phyloP scores from a whole-genome alignment of 2,329 filamentous ascomycete species.

The Phoma sp. region DNA sequence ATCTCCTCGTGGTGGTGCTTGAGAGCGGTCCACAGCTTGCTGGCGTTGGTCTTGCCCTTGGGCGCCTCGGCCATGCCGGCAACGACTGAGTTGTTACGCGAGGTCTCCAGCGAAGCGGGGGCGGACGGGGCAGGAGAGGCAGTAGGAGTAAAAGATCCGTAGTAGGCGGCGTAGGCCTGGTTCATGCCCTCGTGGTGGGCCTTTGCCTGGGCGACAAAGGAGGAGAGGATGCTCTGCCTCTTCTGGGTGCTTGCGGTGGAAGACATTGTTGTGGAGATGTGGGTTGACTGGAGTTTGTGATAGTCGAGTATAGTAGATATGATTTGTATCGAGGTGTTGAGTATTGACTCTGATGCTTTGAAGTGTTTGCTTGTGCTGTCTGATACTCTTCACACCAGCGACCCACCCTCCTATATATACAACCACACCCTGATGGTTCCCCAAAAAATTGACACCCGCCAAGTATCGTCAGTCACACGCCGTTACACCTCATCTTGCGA shows the following conservation, averaged over 20 bases:
- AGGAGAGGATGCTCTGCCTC: constrained; percentile 31
- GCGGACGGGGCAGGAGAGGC: constrained; percentile 9
- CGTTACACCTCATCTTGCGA: constrained; percentile 15
- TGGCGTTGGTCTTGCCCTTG: constrained; percentile 25
- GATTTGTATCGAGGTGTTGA: constrained; percentile 2
- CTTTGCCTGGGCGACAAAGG: constrained; percentile 34
- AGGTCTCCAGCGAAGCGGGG: constrained; percentile 17
- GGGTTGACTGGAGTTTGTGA: constrained; percentile 3
- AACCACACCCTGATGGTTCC: background rate
- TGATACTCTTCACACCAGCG: constrained; percentile 7
- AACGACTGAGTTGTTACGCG: constrained; percentile 27
- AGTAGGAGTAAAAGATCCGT: constrained; percentile 14
- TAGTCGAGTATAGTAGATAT: constrained; percentile 1
- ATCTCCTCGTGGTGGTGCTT: constrained; percentile 41
- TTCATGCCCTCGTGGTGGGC: constrained; percentile 41
- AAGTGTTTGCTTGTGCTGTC: constrained; percentile 13
- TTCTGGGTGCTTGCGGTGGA: constrained; percentile 25
- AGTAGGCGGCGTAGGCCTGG: constrained; percentile 34
- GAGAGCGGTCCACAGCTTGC: constrained; percentile 37
- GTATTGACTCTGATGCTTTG: constrained; percentile 11
- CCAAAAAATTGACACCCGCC: constrained; percentile 9
- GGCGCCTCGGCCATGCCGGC: constrained; percentile 17
- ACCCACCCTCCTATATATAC: constrained; percentile 16
- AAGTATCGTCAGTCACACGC: constrained; percentile 21
- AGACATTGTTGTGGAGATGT: constrained; percentile 13